phyloP scores from a whole-genome alignment of 2,329 filamentous ascomycete species.

The Fusarium sp. region DNA sequence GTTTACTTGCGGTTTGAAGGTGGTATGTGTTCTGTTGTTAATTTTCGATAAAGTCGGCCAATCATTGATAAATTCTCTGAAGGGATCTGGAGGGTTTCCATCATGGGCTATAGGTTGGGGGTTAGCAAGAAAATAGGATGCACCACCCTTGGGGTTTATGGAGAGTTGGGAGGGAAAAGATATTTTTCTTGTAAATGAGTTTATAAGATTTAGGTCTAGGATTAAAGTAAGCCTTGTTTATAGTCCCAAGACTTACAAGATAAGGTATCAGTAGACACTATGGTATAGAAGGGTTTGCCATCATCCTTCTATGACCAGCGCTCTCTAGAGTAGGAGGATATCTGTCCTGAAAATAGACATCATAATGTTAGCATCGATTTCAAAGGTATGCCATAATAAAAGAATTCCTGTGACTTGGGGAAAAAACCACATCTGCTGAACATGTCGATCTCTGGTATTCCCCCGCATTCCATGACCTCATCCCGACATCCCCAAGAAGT shows the following conservation, averaged over 20 bases:
- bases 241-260: neutral
- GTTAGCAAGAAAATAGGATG: neutral
- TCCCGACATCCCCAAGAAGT: conserved; percentile 43
- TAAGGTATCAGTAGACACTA: neutral
- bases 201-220: neutral
- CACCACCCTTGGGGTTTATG: neutral
- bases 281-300: neutral
- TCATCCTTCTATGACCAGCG: neutral
- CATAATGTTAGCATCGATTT: neutral
- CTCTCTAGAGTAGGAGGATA: neutral
- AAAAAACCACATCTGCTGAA: conserved; percentile 12
- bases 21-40: neutral
- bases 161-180: no score
- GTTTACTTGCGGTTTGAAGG: neutral
- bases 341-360: neutral
- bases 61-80: neutral
- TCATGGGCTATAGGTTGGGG: conserved; percentile 11
- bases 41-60: neutral
- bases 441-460: conserved; percentile 41
- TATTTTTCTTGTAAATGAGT: neutral
- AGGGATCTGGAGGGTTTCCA: neutral
- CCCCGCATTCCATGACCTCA: conserved; percentile 53
- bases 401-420: conserved; percentile 7
- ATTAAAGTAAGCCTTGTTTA: neutral
- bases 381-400: neutral